Base-by-base conservation (phyloP, 2,329 filamentous ascomycete species). In the Geosmithia putterillii region DNA sequence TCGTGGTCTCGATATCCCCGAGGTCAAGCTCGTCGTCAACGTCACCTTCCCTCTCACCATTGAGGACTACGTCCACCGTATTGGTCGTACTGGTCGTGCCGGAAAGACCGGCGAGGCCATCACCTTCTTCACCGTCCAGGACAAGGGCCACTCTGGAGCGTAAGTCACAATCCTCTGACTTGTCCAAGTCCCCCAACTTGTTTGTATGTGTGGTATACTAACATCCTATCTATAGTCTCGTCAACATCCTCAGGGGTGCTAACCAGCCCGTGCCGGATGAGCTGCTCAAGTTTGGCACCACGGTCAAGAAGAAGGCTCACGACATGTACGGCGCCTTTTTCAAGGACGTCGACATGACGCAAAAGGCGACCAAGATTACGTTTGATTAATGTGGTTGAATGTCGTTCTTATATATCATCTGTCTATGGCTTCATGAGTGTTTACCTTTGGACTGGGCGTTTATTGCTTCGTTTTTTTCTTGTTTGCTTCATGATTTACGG, bases 261-360 rank as follows among this genome's bases (percentile, higher is more conserved):
- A 86, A 87, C 51, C 92, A 98, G 64, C 74, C 80, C 12, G 86
- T 98, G 1, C 92, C 92, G 2, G 87, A 95, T 38, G 84, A 86
- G 21, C 69, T 98, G 34, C 71, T 96, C 61, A 95, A 94, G 66
- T 98, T 95, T 53, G 92, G 92, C 55, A 94, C 88, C 19, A 96
- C 90, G 1, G 92, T 98, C 42, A 98, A 96, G 79, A 95, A 94
- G 79, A 96, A 96, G 87, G 77, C 81, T 41, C 92, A 98, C 66
- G 85, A 88, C 56, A 84, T 86, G 40, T 98, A 96, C 58, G 92
- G 92, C 45, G 87, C 88, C 25, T 96, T 96, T 61, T 95, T 85
- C 73, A 95, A 92, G 65, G 87, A 95, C 54, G 80, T 86, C 8
- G 84, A 86, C 54, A 81, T 81, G 61, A 86, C 76, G 60, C 83